These are phyloP conservation scores for Pythium vanterpoolii DNA, from an alignment of 352 stramenopile genomes.

Conservation along the genomic window DNA sequence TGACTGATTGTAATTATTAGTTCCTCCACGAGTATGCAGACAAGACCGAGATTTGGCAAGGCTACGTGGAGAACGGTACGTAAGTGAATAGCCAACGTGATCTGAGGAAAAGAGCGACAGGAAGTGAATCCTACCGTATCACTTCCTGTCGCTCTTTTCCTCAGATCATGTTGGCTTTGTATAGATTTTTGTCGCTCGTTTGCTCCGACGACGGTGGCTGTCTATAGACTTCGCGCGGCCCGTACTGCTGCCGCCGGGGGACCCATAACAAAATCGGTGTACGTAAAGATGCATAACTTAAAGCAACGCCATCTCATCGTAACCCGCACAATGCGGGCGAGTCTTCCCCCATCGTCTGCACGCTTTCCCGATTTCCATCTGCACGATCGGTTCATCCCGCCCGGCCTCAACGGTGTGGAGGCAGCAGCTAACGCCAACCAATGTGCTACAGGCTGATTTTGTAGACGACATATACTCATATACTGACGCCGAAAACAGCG, in stretches of 20 bases:
- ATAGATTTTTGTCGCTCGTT: not conserved
- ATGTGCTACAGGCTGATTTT: not conserved
- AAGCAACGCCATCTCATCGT: not conserved
- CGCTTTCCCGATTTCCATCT: not conserved
- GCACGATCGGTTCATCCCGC: not conserved
- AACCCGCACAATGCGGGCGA: constrained; percentile 1
- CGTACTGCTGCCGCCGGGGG: not conserved
- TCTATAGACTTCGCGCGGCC: not conserved
- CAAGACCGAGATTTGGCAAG: constrained; percentile 16
- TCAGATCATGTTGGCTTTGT: too few species aligned
- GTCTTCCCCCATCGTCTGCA: not conserved
- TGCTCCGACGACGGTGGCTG: too few species aligned
- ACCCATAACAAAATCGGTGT: not conserved
- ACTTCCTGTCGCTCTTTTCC: too few species aligned
- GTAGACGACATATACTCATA: not conserved
- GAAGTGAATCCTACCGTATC: too few species aligned
- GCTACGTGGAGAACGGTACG: constrained; percentile 11
- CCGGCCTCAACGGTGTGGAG: not conserved
- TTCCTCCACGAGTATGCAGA: constrained; percentile 21
- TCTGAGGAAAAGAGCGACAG: too few species aligned
- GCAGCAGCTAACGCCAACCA: not conserved
- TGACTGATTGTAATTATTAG: not conserved
- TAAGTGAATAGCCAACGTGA: not conserved
- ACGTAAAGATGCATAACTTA: constrained; percentile 1
- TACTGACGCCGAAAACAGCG: not conserved